phyloP scores from a whole-genome alignment of 2,329 filamentous ascomycete genomes.

The Epichloe elymi region DNA sequence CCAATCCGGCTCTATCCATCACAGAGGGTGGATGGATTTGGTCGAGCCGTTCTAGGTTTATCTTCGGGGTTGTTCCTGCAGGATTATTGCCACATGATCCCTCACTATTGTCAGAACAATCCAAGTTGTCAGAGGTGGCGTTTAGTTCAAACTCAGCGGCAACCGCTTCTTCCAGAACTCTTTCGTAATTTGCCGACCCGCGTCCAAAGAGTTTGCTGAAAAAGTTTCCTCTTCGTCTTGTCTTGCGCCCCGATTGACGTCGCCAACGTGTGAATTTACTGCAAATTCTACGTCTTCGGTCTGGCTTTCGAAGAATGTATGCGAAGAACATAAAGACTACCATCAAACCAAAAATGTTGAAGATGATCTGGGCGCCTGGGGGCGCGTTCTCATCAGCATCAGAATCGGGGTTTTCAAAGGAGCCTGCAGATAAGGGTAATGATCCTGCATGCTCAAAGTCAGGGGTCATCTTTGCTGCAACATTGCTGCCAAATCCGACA shows the following conservation, averaged over 20 bases:
- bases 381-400: neutral
- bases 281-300: slow-evolving; percentile 40
- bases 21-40: slow-evolving; percentile 28
- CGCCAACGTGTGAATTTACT: slow-evolving; percentile 16
- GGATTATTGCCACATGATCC: slow-evolving; percentile 44
- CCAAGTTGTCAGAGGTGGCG: slow-evolving; percentile 49
- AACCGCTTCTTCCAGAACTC: slow-evolving; percentile 73
- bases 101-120: slow-evolving; percentile 49
- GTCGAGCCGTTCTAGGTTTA: slow-evolving; percentile 40
- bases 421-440: slow-evolving; percentile 19
- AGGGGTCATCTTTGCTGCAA: slow-evolving; percentile 44
- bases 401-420: slow-evolving; percentile 29
- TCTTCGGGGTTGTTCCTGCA: slow-evolving; percentile 54
- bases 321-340: slow-evolving; percentile 57
- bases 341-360: neutral
- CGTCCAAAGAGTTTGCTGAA: slow-evolving; percentile 55
- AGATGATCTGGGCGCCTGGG: neutral
- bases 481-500: slow-evolving; percentile 87
- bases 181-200: slow-evolving; percentile 53
- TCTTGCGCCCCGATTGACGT: slow-evolving; percentile 19
- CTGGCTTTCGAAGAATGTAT: slow-evolving; percentile 68
- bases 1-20: slow-evolving; percentile 57
- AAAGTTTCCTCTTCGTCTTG: slow-evolving; percentile 38
- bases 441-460: slow-evolving; percentile 81
- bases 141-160: slow-evolving; percentile 65